Percentiles rank a stretch among this genome's conserved stretches.
Conservation (phyloP, 768 basidiomycete genomes). For the Boletus vermiculosoides region DNA sequence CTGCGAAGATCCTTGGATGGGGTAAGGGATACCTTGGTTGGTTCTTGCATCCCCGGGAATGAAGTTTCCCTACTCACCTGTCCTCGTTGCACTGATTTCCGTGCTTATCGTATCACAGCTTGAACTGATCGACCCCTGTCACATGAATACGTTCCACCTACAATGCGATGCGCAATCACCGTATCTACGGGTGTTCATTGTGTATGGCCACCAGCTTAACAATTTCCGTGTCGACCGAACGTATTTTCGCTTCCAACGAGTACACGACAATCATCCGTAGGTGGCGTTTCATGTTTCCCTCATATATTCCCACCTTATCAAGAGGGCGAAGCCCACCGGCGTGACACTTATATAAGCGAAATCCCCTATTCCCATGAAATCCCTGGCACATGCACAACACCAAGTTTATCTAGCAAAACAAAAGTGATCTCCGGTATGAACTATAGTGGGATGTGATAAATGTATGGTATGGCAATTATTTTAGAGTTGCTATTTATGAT, state of each 20-base stretch:
- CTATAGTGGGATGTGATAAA: too few species aligned
- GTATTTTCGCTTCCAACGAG: background rate
- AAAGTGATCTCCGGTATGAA: too few species aligned
- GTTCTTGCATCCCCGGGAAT: slow-evolving; percentile 16
- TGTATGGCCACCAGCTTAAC: background rate
- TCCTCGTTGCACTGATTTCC: slow-evolving; percentile 12
- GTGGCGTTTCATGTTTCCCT: slow-evolving; percentile 3
- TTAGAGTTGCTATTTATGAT: too few species aligned
- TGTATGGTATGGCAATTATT: too few species aligned
- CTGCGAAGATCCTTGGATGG: background rate
- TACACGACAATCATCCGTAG: slow-evolving; percentile 8
- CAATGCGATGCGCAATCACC: background rate
- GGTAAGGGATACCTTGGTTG: background rate
- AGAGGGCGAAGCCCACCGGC: background rate
- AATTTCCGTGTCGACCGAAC: slow-evolving; percentile 15
- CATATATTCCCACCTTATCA: slow-evolving; percentile 7
- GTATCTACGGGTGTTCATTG: background rate
- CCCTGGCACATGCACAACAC: too few species aligned
- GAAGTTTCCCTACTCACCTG: background rate
- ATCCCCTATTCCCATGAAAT: too few species aligned
- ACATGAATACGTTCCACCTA: slow-evolving; percentile 18
- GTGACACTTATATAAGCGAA: too few species aligned
- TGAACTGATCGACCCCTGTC: slow-evolving; percentile 6
- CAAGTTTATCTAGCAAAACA: too few species aligned
- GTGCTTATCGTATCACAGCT: slow-evolving; percentile 12